These are phyloP conservation scores for Tylopilus orsonianus DNA, from an alignment of 1,284 basidiomycete genomes.

Conservation along the genomic window DNA sequence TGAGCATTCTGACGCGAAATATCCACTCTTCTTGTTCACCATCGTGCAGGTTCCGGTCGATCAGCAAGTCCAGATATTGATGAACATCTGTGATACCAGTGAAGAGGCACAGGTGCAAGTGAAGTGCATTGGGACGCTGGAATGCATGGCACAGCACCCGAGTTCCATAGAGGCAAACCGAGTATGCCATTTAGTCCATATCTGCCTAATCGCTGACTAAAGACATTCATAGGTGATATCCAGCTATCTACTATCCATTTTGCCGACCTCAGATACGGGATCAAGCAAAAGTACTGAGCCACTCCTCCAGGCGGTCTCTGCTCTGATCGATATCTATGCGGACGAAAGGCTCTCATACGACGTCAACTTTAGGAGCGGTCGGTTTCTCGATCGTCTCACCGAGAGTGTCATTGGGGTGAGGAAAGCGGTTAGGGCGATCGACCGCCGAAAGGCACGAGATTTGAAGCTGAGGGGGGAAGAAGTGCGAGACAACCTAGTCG, in stretches of 20 bases:
- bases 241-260: conserved; percentile 61
- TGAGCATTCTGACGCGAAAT: conserved; percentile 30
- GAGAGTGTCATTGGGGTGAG: conserved; percentile 57
- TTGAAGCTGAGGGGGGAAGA: conserved; percentile 68
- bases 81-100: conserved; percentile 60
- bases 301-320: conserved; percentile 80
- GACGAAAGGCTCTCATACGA: conserved; percentile 88
- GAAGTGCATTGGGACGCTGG: conserved; percentile 80
- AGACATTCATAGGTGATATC: conserved; percentile 57
- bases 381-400: conserved; percentile 53
- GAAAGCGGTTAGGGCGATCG: conserved; percentile 58
- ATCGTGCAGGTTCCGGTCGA: conserved; percentile 47
- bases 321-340: conserved; percentile 92
- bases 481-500: conserved; percentile 79
- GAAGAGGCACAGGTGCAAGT: conserved; percentile 59
- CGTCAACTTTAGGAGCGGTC: conserved; percentile 68
- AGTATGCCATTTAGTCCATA: conserved; percentile 38
- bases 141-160: conserved; percentile 74
- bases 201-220: conserved; percentile 15
- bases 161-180: conserved; percentile 68
- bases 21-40: conserved; percentile 3
- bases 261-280: conserved; percentile 40
- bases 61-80: conserved; percentile 65
- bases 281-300: conserved; percentile 62
- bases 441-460: conserved; percentile 54